phyloP scores from a whole-genome alignment of 2,329 filamentous ascomycete genomes.

The Colletotrichum zoysiae region DNA sequence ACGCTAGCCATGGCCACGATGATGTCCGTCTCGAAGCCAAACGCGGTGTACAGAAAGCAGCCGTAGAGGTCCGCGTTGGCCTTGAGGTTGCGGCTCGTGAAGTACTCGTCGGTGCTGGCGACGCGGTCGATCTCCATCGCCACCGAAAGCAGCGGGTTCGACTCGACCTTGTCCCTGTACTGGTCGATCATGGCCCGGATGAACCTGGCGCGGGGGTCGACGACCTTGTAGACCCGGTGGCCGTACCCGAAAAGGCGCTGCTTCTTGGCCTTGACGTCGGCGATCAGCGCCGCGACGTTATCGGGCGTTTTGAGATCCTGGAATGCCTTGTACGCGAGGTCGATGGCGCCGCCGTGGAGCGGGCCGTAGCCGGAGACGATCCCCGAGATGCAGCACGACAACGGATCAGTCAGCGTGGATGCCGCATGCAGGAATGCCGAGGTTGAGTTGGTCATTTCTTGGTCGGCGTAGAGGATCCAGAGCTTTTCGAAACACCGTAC shows the following conservation, averaged over 20 bases:
- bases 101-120: conserved; percentile 53
- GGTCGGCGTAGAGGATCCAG: conserved; percentile 61
- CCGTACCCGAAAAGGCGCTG: conserved; percentile 59
- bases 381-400: conserved; percentile 54
- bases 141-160: conserved; percentile 52
- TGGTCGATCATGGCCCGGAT: conserved; percentile 48
- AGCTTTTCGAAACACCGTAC: conserved; percentile 49
- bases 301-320: conserved; percentile 53
- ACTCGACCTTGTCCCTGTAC: conserved; percentile 36
- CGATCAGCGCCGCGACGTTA: conserved; percentile 54
- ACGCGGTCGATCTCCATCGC: conserved; percentile 54
- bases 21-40: conserved; percentile 46
- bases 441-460: conserved; percentile 64
- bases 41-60: conserved; percentile 56
- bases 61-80: conserved; percentile 61
- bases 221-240: conserved; percentile 53
- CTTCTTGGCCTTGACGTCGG: conserved; percentile 56
- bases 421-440: conserved; percentile 60
- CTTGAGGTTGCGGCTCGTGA: conserved; percentile 52
- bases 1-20: conserved; percentile 48
- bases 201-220: conserved; percentile 52
- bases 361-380: conserved; percentile 23
- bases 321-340: conserved; percentile 59
- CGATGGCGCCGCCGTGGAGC: conserved; percentile 63
- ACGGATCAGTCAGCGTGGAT: conserved; percentile 61